phyloP scores from a whole-genome alignment of 352 stramenopile species.

The Phytopythium chamaehyphon region DNA sequence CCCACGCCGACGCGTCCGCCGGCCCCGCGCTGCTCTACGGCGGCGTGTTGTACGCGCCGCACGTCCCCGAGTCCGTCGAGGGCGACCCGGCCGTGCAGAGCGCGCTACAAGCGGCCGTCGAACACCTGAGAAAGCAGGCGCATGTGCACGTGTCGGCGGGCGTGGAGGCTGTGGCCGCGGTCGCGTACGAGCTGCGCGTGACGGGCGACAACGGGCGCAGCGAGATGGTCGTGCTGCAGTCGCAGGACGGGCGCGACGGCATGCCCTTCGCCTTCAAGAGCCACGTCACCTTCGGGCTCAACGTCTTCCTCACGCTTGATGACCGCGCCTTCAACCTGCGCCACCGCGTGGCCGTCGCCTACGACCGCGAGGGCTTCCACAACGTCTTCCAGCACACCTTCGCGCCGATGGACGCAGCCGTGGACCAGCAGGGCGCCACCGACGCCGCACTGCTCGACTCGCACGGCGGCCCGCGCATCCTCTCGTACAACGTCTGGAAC shows the following conservation, averaged over 20 bases:
- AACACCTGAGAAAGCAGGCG: constrained; percentile 28
- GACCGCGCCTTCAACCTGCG: constrained; percentile 45
- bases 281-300: constrained; percentile 65
- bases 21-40: constrained; percentile 59
- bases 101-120: constrained; percentile 34
- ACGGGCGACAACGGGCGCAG: constrained; percentile 69
- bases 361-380: constrained; percentile 68
- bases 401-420: constrained; percentile 13
- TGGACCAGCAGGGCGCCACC: constrained; percentile 8
- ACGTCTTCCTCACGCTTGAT: constrained; percentile 66
- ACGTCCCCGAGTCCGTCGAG: constrained; percentile 19
- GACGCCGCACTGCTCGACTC: constrained; percentile 12
- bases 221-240: constrained; percentile 65
- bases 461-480: constrained; percentile 41
- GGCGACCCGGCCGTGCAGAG: constrained; percentile 38
- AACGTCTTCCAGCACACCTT: constrained; percentile 77
- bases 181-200: constrained; percentile 40
- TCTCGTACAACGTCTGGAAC: constrained; percentile 90
- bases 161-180: constrained; percentile 24
- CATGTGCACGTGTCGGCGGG: constrained; percentile 39
- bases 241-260: constrained; percentile 27
- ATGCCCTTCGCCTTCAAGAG: constrained; percentile 45
- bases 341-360: constrained; percentile 57
- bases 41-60: constrained; percentile 44
- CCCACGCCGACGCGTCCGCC: constrained; percentile 12